These are phyloP conservation scores for Colletotrichum brevisporum DNA, from an alignment of 2,329 filamentous ascomycete genomes.

Conservation along the genomic window DNA sequence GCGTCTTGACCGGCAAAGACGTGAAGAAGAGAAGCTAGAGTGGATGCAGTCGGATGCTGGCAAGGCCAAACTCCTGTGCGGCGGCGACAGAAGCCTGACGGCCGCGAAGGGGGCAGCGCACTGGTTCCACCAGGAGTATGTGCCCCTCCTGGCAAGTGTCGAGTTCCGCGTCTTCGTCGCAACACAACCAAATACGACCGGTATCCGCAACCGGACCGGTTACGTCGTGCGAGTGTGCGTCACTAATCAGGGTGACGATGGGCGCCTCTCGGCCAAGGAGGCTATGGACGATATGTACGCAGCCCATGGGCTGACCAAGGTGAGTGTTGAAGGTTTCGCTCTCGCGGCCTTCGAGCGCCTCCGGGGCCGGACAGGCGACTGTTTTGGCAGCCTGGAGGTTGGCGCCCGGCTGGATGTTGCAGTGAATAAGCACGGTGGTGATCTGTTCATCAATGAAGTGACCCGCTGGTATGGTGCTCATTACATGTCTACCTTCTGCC, in stretches of 20 bases:
- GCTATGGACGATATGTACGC: no score
- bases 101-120: no score
- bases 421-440: neutral
- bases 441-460: neutral
- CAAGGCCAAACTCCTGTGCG: no score
- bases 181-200: neutral
- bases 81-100: no score
- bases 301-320: neutral
- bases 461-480: slow-evolving; percentile 9
- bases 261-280: no score
- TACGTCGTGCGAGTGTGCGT: neutral
- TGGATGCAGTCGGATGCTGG: neutral
- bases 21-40: slow-evolving; percentile 9
- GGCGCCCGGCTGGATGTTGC: slow-evolving; percentile 1
- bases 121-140: slow-evolving; percentile 16
- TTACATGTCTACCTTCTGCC: neutral
- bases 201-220: neutral
- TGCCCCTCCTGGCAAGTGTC: neutral
- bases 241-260: neutral
- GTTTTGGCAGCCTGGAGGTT: neutral
- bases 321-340: neutral
- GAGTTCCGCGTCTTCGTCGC: slow-evolving; percentile 14
- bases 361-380: neutral
- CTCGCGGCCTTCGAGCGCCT: neutral
- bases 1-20: neutral